Conservation (phyloP, 2,329 filamentous ascomycete species). For the Cladosporium sp. region DNA sequence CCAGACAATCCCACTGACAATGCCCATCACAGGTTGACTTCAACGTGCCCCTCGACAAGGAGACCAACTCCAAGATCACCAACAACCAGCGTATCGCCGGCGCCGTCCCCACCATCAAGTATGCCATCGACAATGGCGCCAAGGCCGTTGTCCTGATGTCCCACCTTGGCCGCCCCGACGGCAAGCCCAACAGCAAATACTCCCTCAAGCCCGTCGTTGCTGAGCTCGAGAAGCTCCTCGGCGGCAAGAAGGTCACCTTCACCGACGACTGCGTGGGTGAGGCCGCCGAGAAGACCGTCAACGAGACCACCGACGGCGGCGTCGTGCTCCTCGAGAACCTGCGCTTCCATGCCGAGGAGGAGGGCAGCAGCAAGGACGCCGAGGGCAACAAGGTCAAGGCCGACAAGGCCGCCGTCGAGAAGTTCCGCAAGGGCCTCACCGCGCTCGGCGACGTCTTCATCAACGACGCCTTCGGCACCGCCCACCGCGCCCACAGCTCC, state of each 20-base stretch:
- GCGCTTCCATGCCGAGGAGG: conserved; percentile 97
- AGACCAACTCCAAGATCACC: conserved; percentile 79
- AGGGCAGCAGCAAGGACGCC: conserved; percentile 91
- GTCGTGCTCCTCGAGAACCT: conserved; percentile 95
- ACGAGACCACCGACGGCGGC: conserved; percentile 76
- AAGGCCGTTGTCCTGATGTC: conserved; percentile 92
- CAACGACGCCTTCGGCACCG: conserved; percentile 98
- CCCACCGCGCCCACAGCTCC: conserved; percentile 96
- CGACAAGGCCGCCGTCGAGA: conserved; percentile 85
- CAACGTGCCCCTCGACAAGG: conserved; percentile 93
- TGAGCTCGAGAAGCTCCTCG: conserved; percentile 76
- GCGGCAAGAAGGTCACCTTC: conserved; percentile 81
- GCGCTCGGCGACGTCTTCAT: conserved; percentile 93
- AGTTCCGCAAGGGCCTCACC: conserved; percentile 94
- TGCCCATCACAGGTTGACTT: conserved; percentile 78
- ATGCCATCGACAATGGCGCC: conserved; percentile 44
- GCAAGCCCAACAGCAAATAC: conserved; percentile 88
- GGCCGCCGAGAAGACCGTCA: conserved; percentile 86
- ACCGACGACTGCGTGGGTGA: conserved; percentile 87
- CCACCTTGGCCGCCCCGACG: conserved; percentile 93
- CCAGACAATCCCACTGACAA: conserved; percentile 6
- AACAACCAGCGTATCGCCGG: conserved; percentile 99
- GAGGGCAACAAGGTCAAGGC: conserved; percentile 98
- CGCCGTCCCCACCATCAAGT: conserved; percentile 57
- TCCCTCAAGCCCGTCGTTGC: conserved; percentile 85